Base-by-base conservation (phyloP, 106 monocot species). In the Dendrobium catenatum region DNA sequence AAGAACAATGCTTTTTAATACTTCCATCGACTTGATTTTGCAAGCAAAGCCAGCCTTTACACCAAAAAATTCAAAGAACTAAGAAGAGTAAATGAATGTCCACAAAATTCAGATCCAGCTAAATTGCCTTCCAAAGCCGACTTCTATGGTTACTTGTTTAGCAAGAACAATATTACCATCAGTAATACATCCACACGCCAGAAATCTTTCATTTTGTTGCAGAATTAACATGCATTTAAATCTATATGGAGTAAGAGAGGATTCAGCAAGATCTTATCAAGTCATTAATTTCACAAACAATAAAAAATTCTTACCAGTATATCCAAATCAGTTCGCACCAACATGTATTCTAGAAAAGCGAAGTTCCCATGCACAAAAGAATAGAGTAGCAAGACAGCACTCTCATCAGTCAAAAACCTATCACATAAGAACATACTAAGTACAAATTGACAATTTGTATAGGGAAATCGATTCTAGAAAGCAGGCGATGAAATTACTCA, bases 241-340 rank as follows among this genome's bases (percentile, higher is more conserved):
- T 48, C 0, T 48, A 9, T 48, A 1, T 8, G 48, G 48, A 9
- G 48, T 11, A 48, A 48, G 48, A 41, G 27, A 73, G 2, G 6
- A 42, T 8, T 29, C 27, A 41, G 41, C 16, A 42, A 73, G 16
- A 42, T 29, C 17, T 48, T 48, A 48, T 48, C 42, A 42, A 73
- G 11, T 42, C 17, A 42, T 43, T 8, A 42, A 44, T 1, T 42
- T 27, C 76, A 49, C 10, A 76, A 49, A 76, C 37, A 37, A 37
- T 37, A 76, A 47, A 48, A 76, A 56, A 79, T 73, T 31, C 85
- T 66, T 94, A 98, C 98, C 94, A 98, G 81, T 42, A 89, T 98
- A 86, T 98, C 98, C 82, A 98, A 84, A 87, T 98, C 98, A 78
- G 98, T 98, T 81, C 98, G 95, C 83, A 98, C 98, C 80, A 98